Conservation (phyloP, 805 yeast species). For the Brettanomyces nanus region DNA sequence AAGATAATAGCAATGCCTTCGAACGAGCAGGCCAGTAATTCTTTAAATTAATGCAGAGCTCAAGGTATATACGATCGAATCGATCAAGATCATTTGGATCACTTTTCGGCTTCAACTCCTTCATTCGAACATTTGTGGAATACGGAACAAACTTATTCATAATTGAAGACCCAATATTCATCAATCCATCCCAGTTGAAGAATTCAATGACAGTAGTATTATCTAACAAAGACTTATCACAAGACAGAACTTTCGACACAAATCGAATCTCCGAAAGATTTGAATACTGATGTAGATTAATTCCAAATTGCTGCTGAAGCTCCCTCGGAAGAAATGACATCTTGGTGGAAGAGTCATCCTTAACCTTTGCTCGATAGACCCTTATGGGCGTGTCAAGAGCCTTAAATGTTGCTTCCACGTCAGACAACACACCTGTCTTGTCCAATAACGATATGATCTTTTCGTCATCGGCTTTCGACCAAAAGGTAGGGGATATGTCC, state of each 20-base stretch:
- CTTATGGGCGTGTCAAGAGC: conserved; percentile 24
- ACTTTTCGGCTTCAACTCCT: conserved; percentile 37
- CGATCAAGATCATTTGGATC: conserved; percentile 54
- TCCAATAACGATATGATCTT: conserved; percentile 40
- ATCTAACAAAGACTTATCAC: conserved; percentile 47
- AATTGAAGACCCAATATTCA: conserved; percentile 48
- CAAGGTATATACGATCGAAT: conserved; percentile 63
- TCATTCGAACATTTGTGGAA: conserved; percentile 37
- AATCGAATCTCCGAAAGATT: conserved; percentile 45
- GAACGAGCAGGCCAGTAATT: conserved; percentile 68
- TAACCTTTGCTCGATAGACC: conserved; percentile 22
- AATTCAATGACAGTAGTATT: conserved; percentile 60
- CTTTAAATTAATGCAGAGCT: conserved; percentile 57
- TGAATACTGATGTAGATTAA: conserved; percentile 61
- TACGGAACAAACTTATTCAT: conserved; percentile 57
- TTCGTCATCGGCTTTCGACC: conserved; percentile 42
- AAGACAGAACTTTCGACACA: conserved; percentile 44
- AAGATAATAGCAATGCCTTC: conserved; percentile 47
- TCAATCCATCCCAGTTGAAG: conserved; percentile 57
- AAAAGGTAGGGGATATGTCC: conserved; percentile 48
- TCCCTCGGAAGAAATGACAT: conserved; percentile 59
- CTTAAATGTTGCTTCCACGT: conserved; percentile 52
- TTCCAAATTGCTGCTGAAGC: conserved; percentile 71
- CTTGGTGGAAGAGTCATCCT: conserved; percentile 36
- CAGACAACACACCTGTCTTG: conserved; percentile 55